Evolutionary conservation across 768 basidiomycete genomes (phyloP), one percentile per base, ranked within the genome.

Genomic region (Neoboletus magnificus): DNA sequence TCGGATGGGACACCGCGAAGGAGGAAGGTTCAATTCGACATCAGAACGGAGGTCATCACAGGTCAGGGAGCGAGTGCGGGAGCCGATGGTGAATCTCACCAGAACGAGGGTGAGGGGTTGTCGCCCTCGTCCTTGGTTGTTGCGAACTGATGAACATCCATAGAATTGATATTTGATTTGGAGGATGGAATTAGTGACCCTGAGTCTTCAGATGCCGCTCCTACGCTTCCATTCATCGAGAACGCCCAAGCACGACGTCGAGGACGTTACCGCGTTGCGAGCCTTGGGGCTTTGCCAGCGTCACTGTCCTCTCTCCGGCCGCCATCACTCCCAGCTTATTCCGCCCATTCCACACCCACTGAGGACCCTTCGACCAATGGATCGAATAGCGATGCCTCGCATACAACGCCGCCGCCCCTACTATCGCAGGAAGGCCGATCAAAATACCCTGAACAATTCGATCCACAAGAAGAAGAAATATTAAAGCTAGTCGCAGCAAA

Each of bases 21-120:
- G 69, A 76, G 82, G 57, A 87, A 83, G 67, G 86, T 91, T 30
- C 88, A 86, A 10, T 91, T 91, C 62, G 81, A 90, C 59, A 80
- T 86, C 47, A 74, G 85, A 64, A 80, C 84, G 22, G 82, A 77
- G 37, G 77, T 80, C 12, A 71, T 77, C 25, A 74, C 78, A n/a
- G 79, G 79, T 57, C 74, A 78, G 30, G 69, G 68, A 27, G 71
- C 72, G 18, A 71, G 68, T 33, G 55, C 68, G 20, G 72, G 70
- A 53, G 63, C 66, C 41, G 69, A 68, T 40, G 72, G 68, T 39
- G 71, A 73, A 63, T 63, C 37, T 57, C 72, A 33, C 5, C 73
- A 70, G 48, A 66, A 71, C 27, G 78, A 81, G 74, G 85, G 85
- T 82, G 58, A 55, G 73, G n/a, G 69, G 55, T 59, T 50, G 50